Evolutionary conservation across 371 early-diverging fungal species (phyloP), one percentile per base, ranked within the genome.

Genomic region (Basidiobolus meristosporus): DNA sequence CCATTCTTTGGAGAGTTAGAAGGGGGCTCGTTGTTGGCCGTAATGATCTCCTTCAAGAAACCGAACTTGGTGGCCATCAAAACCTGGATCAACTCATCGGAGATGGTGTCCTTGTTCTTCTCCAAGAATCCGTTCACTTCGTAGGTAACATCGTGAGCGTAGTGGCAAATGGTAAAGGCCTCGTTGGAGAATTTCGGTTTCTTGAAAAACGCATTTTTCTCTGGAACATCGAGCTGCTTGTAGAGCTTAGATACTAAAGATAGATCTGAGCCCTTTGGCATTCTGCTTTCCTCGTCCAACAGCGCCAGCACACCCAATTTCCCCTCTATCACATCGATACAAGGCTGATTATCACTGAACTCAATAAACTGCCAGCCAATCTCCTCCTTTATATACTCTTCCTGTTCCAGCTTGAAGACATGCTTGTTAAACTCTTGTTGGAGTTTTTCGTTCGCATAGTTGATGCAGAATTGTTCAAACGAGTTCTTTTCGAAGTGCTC

Each of bases 321-420:
- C 44, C 82, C 82, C 59, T 99, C 99, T 42, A 99, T 96, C 54
- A 98, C 66, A 45, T 93, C 92, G 47, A 99, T 98, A 62, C 98
- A 96, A n/a, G 90, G 92, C 59, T 95, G 91, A 54, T 98, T 91
- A 61, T 99, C n/a, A n/a, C n/a, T n/a, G n/a, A n/a, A n/a, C n/a
- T n/a, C n/a, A n/a, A n/a, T n/a, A n/a, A n/a, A n/a, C 99, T 66
- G 74, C 80, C 84, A 96, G 48, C 82, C 70, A 49, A 98, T 90
- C 49, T 86, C 62, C 58, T 89, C 93, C 21, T 78, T 71, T 12
- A 86, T 71, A 52, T 98, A 98, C 56, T 89, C 89, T 50, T 90
- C 88, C 57, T 97, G 92, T 54, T 92, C 92, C 29, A 90, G 59
- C 61, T 90, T 82, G 62, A 96, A 89, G 43, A 89, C 87, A 44